Percentiles rank a stretch among this genome's conserved stretches.
These are phyloP conservation scores for Zymoseptoria passerinii DNA, from an alignment of 2,329 filamentous ascomycete genomes.

Conservation along the genomic window DNA sequence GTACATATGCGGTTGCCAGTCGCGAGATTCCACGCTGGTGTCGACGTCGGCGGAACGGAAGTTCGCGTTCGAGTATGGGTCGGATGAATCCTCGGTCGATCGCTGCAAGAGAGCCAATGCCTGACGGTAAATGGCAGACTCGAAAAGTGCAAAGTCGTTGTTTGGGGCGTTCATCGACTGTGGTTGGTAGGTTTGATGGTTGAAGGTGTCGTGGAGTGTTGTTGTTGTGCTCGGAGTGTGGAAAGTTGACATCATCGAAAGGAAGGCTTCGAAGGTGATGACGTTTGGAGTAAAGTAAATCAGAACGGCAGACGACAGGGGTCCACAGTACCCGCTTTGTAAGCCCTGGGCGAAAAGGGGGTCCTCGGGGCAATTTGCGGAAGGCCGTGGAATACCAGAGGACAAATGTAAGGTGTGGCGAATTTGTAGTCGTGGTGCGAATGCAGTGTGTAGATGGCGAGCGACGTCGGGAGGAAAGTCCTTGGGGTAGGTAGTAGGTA, in stretches of 20 bases:
- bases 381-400: background rate
- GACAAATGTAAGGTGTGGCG: background rate
- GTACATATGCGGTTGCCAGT: slow-evolving; percentile 17
- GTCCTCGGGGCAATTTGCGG: background rate
- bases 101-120: slow-evolving; percentile 12
- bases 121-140: slow-evolving; percentile 8
- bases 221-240: background rate
- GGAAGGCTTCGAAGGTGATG: background rate
- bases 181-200: background rate
- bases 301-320: too few relatives aligned
- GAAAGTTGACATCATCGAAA: slow-evolving; percentile 1
- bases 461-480: slow-evolving; percentile 1
- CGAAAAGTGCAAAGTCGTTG: slow-evolving; percentile 6
- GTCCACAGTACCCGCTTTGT: background rate
- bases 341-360: background rate
- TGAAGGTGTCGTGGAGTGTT: background rate
- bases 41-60: slow-evolving; percentile 11
- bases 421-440: background rate
- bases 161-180: slow-evolving; percentile 4
- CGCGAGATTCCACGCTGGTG: slow-evolving; percentile 9
- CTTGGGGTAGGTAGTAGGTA: too few relatives aligned
- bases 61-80: slow-evolving; percentile 2
- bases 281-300: too few relatives aligned
- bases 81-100: slow-evolving; percentile 3
- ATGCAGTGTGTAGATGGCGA: slow-evolving; percentile 1